These are phyloP conservation scores for Nemania diffusa DNA, from an alignment of 2,329 filamentous ascomycete genomes.

Conservation along the genomic window DNA sequence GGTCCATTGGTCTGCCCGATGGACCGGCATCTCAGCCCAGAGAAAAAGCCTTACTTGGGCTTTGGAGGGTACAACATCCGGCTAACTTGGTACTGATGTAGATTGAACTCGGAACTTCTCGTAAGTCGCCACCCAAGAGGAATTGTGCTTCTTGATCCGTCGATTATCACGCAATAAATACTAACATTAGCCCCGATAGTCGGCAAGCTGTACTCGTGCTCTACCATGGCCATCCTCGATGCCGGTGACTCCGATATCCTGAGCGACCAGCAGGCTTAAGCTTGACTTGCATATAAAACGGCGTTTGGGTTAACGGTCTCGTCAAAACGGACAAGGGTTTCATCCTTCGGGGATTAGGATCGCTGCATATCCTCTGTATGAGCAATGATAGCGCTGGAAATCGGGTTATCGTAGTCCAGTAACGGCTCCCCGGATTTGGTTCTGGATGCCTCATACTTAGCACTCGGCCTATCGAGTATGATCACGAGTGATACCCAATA, in stretches of 20 bases:
- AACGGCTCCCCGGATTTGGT: conserved; percentile 21
- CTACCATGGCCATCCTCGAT: conserved; percentile 96
- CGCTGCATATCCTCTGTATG: conserved; percentile 22
- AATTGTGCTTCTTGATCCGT: neutral
- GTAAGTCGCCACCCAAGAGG: conserved; percentile 29
- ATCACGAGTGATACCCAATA: conserved; percentile 48
- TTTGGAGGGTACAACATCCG: conserved; percentile 87
- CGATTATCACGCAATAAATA: conserved; percentile 1
- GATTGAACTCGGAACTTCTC: conserved; percentile 90
- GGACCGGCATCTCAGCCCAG: conserved; percentile 66
- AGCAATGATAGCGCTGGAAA: conserved; percentile 31
- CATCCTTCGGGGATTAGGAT: conserved; percentile 31
- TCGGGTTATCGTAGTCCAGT: conserved; percentile 33
- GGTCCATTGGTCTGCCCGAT: conserved; percentile 13
- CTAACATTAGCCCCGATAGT: conserved; percentile 61
- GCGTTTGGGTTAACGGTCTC: conserved; percentile 47
- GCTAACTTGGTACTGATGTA: conserved; percentile 61
- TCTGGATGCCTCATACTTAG: conserved; percentile 29
- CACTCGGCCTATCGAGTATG: conserved; percentile 38
- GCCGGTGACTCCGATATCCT: conserved; percentile 99
- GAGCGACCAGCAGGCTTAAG: conserved; percentile 75
- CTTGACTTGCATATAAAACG: conserved; percentile 42
- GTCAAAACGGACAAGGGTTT: conserved; percentile 43
- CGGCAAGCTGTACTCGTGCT: conserved; percentile 99
- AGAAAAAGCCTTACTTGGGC: conserved; percentile 86